Base-by-base conservation (phyloP, 345 rosid genomes). In the Salix caprea region DNA sequence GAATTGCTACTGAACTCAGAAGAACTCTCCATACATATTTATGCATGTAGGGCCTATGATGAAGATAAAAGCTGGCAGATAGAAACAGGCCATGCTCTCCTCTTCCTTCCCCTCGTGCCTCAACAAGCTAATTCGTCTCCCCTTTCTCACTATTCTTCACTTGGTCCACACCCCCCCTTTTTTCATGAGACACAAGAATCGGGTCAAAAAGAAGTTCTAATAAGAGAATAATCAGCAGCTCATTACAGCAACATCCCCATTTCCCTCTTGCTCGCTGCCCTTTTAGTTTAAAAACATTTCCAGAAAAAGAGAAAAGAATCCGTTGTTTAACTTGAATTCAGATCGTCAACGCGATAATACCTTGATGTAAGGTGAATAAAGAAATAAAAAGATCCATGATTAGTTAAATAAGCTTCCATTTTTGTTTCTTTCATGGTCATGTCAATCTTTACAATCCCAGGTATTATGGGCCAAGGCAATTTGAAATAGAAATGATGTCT, bases 41-140 rank as follows among this genome's bases (percentile, higher is more conserved):
- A 6, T 66, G 78, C 54, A 74, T 30, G 80, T 80, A 77, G 85
- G 86, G 40, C 78, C 77, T 62, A 15, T 26, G 68, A 62, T 61
- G 78, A 72, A 70, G 39, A 64, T 9, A 76, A 76, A 72, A 79
- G 85, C 80, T 75, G 87, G 78, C 85, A 85, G n/a, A 48, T 62
- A 76, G 54, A 76, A 83, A 76, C 84, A 79, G 46, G 78, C 78
- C 90, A 81, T 74, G 69, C 78, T 67, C 71, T 39, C 19, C 61
- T 40, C 74, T 44, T 23, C 65, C 42, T 71, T 69, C 66, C 79
- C 69, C 84, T 69, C 81, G 76, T 81, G 86, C 78, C 71, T 73
- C 54, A 30, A 56, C 72, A 61, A 68, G 75, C 76, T 81, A 66
- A 83, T 67, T 75, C 83, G 74, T 66, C 46, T 44, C 77, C 70